phyloP scores from a whole-genome alignment of 306 rosid species.

The Trichosanthes truncata region DNA sequence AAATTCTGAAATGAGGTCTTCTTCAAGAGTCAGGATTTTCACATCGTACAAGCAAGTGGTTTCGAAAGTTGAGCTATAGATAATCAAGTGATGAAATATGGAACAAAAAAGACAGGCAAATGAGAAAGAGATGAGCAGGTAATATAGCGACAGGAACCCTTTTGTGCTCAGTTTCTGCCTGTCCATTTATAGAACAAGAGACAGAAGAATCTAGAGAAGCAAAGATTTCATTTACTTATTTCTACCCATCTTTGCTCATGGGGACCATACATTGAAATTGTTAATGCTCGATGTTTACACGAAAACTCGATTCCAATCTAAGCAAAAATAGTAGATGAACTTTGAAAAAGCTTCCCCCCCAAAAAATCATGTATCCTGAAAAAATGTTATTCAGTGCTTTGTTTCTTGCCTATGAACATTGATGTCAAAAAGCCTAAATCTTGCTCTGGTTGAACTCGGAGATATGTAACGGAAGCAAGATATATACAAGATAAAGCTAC shows the following conservation, averaged over 20 bases:
- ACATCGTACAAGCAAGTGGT: neutral
- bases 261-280: neutral
- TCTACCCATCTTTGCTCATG: neutral
- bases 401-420: conserved; percentile 31
- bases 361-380: conserved; percentile 23
- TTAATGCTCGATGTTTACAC: neutral
- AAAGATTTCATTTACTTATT: neutral
- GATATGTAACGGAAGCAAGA: conserved; percentile 62
- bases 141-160: neutral
- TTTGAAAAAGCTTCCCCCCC: neutral
- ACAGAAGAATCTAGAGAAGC: neutral
- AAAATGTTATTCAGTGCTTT: neutral
- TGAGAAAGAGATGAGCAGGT: neutral
- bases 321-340: neutral
- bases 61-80: neutral
- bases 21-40: neutral
- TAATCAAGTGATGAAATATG: conserved; percentile 1
- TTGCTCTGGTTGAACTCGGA: conserved; percentile 39
- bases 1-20: neutral
- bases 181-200: conserved; percentile 1
- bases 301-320: neutral
- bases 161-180: neutral
- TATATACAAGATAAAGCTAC: conserved; percentile 63
- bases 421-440: conserved; percentile 34
- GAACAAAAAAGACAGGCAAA: neutral